Conservation (phyloP, 2,329 filamentous ascomycete species). For the Sclerotiophoma versabilis region DNA sequence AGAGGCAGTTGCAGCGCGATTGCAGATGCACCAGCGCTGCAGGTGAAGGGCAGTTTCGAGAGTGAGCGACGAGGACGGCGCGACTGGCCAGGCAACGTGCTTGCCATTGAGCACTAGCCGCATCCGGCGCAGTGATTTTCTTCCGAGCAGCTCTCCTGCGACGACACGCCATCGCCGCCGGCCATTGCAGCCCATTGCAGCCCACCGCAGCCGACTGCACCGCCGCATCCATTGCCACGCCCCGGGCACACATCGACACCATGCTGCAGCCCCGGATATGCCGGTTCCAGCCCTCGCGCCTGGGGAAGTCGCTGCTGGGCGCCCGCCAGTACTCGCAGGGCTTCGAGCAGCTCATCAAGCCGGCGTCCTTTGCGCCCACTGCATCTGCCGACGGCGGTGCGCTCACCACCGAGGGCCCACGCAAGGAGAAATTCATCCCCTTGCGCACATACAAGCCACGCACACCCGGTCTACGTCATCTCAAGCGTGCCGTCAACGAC, state of each 20-base stretch:
- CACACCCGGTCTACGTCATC: conserved; percentile 89
- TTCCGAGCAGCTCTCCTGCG: conserved; percentile 30
- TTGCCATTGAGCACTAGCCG: conserved; percentile 27
- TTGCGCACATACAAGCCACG: conserved; percentile 91
- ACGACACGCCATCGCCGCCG: conserved; percentile 32
- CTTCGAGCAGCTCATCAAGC: conserved; percentile 42
- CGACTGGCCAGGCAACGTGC: conserved; percentile 26
- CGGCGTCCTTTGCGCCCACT: conserved; percentile 42
- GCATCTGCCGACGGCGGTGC: conserved; percentile 37
- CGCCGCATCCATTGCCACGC: conserved; percentile 22
- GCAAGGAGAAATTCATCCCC: conserved; percentile 49
- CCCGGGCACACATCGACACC: conserved; percentile 23
- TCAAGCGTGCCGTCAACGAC: conserved; percentile 91
- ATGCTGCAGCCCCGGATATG: conserved; percentile 75
- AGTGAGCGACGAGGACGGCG: conserved; percentile 18
- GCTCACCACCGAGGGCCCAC: conserved; percentile 33
- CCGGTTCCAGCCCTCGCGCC: conserved; percentile 58
- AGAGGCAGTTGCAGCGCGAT: conserved; percentile 24
- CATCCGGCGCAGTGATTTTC: conserved; percentile 41
- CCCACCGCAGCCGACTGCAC: conserved; percentile 32
- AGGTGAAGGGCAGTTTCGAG: conserved; percentile 23
- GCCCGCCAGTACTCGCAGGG: conserved; percentile 60
- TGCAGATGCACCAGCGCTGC: conserved; percentile 3
- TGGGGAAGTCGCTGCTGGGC: conserved; percentile 56
- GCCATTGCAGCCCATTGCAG: conserved; percentile 17